A percentile compares a stretch with the other conserved stretches of the same genome.
Conservation (phyloP, 2,329 filamentous ascomycete genomes). For the Falciphora oryzae region DNA sequence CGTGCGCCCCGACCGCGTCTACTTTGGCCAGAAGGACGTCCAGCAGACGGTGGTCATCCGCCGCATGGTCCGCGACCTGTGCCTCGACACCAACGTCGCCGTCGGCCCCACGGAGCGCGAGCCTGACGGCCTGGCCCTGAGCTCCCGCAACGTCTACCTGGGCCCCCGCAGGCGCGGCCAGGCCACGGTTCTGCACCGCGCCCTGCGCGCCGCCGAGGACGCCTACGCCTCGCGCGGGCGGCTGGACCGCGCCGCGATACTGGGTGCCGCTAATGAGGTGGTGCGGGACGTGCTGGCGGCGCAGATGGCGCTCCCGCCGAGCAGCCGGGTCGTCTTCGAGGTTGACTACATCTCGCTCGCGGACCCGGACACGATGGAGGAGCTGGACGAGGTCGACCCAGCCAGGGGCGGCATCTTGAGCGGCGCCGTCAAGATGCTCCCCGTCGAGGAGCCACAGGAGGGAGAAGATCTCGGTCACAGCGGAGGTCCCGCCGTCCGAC, state of each 20-base stretch:
- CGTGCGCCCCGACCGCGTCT: conserved; percentile 69
- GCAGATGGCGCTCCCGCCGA: conserved; percentile 55
- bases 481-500: conserved; percentile 68
- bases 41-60: conserved; percentile 91
- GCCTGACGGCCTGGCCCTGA: conserved; percentile 77
- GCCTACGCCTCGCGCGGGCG: conserved; percentile 52
- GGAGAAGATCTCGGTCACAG: conserved; percentile 72
- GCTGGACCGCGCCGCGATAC: conserved; percentile 56
- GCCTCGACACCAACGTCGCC: conserved; percentile 67
- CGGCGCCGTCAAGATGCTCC: conserved; percentile 84
- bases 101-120: conserved; percentile 74
- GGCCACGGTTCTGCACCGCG: conserved; percentile 65
- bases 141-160: conserved; percentile 90
- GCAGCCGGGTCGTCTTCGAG: conserved; percentile 65
- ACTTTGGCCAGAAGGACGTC: conserved; percentile 97
- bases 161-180: conserved; percentile 66
- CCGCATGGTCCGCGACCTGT: conserved; percentile 82
- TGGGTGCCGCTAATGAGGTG: conserved; percentile 63
- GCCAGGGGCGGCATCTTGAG: conserved; percentile 75
- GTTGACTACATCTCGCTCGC: conserved; percentile 91
- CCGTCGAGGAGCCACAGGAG: conserved; percentile 62
- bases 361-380: conserved; percentile 76
- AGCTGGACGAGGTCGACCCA: conserved; percentile 66
- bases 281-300: conserved; percentile 47
- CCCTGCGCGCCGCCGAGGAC: conserved; percentile 64